phyloP scores from a whole-genome alignment of 2,329 filamentous ascomycete species.

The Aspergillus novoparasiticus region DNA sequence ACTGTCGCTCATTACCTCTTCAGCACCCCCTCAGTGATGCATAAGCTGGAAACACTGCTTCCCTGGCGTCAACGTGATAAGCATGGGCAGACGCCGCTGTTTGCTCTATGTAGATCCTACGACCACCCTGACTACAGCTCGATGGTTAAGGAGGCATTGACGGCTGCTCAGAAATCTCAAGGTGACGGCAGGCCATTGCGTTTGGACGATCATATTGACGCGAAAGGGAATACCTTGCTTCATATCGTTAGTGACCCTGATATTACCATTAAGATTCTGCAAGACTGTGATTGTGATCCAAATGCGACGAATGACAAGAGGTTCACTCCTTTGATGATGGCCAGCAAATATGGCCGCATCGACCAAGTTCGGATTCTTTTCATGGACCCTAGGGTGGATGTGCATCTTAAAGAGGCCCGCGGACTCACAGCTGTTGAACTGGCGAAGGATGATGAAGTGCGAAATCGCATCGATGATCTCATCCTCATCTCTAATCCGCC shows the following conservation, averaged over 20 bases:
- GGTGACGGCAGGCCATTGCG: conserved; percentile 79
- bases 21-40: conserved; percentile 80
- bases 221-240: conserved; percentile 90
- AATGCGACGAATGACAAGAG: conserved; percentile 94
- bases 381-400: conserved; percentile 81
- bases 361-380: conserved; percentile 91
- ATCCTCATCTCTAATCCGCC: conserved; percentile 73
- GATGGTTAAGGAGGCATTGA: conserved; percentile 84
- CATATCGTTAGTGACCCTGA: conserved; percentile 89
- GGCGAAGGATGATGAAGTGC: conserved; percentile 95
- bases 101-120: conserved; percentile 92
- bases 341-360: conserved; percentile 94
- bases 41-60: conserved; percentile 72
- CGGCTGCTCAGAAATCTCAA: conserved; percentile 73
- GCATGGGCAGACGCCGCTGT: conserved; percentile 96
- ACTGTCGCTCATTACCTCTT: conserved; percentile 96
- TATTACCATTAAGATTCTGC: conserved; percentile 73
- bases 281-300: conserved; percentile 88
- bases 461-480: conserved; percentile 94
- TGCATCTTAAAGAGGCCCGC: conserved; percentile 78
- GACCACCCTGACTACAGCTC: conserved; percentile 82
- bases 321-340: conserved; percentile 96
- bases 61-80: conserved; percentile 92
- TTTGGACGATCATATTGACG: conserved; percentile 88
- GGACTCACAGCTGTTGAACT: conserved; percentile 93